Percentiles rank a stretch among this genome's conserved stretches.
Conservation (phyloP, 2,329 filamentous ascomycete species). For the Calonectria multiphialidica region DNA sequence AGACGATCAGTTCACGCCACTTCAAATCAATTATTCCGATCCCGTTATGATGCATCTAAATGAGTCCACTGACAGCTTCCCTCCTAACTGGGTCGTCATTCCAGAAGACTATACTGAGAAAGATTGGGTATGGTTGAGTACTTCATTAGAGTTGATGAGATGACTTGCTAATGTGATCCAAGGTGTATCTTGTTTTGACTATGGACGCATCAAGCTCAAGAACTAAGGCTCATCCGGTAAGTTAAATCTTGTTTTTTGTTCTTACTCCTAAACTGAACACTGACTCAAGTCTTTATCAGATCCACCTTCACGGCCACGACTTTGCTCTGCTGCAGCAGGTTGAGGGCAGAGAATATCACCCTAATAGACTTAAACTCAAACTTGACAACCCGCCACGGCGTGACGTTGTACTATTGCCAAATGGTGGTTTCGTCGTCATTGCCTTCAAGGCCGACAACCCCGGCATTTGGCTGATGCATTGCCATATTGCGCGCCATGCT, state of each 20-base stretch:
- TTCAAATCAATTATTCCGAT: conserved; percentile 35
- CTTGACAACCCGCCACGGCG: conserved; percentile 61
- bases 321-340: conserved; percentile 37
- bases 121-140: conserved; percentile 24
- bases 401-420: conserved; percentile 61
- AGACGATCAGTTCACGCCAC: conserved; percentile 12
- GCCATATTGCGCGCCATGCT: conserved; percentile 62
- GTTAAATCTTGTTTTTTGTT: not conserved
- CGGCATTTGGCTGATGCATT: conserved; percentile 62
- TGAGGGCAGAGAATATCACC: conserved; percentile 21
- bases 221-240: conserved; percentile 34
- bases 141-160: not conserved
- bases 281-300: conserved; percentile 16
- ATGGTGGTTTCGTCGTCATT: conserved; percentile 57
- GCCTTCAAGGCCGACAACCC: conserved; percentile 62
- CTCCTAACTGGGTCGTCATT: conserved; percentile 34
- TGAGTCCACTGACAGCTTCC: not conserved
- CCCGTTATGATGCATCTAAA: conserved; percentile 31
- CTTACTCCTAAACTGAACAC: not conserved
- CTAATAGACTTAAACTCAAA: conserved; percentile 25
- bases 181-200: conserved; percentile 34
- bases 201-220: conserved; percentile 16
- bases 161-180: not conserved
- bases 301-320: conserved; percentile 41
- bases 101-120: conserved; percentile 34